Evolutionary conservation across 306 rosid genomes (phyloP).

Genomic region (Leucaena leucocephala): DNA sequence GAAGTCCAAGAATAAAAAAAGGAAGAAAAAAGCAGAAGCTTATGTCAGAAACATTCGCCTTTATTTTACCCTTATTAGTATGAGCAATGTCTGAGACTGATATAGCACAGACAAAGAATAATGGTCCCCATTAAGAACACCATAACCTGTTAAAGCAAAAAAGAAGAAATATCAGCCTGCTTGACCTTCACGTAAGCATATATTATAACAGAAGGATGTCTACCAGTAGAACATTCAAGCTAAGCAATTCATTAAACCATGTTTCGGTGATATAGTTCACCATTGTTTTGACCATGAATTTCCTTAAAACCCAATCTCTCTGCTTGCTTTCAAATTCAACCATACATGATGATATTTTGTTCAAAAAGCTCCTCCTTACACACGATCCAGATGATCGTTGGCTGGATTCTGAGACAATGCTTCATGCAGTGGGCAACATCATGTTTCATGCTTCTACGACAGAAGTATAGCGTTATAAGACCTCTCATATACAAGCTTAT

Average conservation of each 20-base stretch:
- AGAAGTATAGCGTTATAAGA: constrained; percentile 30
- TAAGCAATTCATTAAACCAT: not conserved
- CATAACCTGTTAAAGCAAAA: constrained; percentile 21
- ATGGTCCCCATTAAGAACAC: not conserved
- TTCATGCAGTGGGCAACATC: constrained; percentile 52
- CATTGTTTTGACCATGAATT: constrained; percentile 43
- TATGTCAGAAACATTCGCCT: not conserved
- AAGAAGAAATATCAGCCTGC: constrained; percentile 23
- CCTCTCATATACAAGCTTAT: not conserved
- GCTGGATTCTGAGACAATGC: constrained; percentile 64
- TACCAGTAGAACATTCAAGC: not conserved
- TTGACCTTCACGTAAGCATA: constrained; percentile 10
- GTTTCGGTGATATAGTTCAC: constrained; percentile 16
- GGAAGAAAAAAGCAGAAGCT: constrained; percentile 29
- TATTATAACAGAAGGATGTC: constrained; percentile 14
- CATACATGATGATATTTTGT: constrained; percentile 41
- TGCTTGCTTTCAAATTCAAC: constrained; percentile 31
- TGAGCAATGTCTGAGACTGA: not conserved
- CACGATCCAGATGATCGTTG: constrained; percentile 70
- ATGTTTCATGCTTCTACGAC: constrained; percentile 50
- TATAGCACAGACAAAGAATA: not conserved
- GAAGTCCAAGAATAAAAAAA: not conserved
- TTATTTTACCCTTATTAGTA: not conserved
- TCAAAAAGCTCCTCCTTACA: constrained; percentile 58
- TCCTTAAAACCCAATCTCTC: constrained; percentile 34